phyloP scores from a whole-genome alignment of 768 basidiomycete species.

The Boletus rubescentipes region DNA sequence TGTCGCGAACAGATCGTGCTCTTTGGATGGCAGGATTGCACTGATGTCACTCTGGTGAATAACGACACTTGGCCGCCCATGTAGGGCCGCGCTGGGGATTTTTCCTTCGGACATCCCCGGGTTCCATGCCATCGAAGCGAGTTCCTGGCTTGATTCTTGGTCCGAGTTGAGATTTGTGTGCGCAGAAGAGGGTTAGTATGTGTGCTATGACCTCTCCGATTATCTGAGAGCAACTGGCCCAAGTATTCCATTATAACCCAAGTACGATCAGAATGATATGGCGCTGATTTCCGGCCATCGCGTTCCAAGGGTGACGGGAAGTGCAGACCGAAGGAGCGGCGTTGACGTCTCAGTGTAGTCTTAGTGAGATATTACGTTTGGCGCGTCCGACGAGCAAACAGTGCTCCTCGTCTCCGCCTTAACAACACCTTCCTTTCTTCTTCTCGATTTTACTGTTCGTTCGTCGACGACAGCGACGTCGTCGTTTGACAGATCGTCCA shows the following conservation, averaged over 20 bases:
- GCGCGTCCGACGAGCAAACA: not conserved
- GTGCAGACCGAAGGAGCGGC: not conserved
- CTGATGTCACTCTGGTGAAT: not conserved
- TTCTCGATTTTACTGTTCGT: not conserved
- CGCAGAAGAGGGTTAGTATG: not conserved
- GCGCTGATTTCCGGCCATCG: constrained; percentile 2
- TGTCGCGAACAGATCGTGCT: not conserved
- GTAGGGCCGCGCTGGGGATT: not conserved
- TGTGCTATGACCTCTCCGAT: too few relatives aligned
- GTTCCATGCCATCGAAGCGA: constrained; percentile 10
- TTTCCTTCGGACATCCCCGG: constrained; percentile 16
- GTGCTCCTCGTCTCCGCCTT: constrained; percentile 23
- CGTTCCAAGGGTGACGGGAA: constrained; percentile 2
- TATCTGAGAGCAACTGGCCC: constrained; percentile 3
- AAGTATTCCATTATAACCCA: constrained; percentile 7
- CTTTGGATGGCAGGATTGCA: not conserved
- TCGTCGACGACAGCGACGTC: constrained; percentile 7
- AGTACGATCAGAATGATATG: constrained; percentile 11
- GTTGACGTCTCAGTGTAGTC: constrained; percentile 9
- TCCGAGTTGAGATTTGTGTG: not conserved
- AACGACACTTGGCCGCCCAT: not conserved
- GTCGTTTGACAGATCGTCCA: constrained; percentile 8
- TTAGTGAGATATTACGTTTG: constrained; percentile 16
- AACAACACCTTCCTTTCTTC: constrained; percentile 24
- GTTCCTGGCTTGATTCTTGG: not conserved